Percentiles rank a stretch among this genome's conserved stretches.
These are phyloP conservation scores for Hemisphaericaspora subhashii DNA, from an alignment of 1,139 yeast genomes.

Conservation along the genomic window DNA sequence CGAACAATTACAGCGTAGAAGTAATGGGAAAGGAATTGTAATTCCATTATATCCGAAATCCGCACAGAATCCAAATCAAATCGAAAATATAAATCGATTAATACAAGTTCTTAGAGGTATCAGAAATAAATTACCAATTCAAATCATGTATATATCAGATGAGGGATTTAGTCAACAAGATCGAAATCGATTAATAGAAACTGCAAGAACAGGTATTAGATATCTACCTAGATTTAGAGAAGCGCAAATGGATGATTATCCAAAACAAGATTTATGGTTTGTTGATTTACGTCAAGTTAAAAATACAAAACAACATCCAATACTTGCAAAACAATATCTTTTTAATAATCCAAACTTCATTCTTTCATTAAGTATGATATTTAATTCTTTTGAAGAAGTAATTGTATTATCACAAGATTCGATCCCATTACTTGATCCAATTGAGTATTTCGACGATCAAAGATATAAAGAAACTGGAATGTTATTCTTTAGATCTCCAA, in stretches of 20 bases:
- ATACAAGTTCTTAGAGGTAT: slow-evolving; percentile 28
- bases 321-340: slow-evolving; percentile 13
- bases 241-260: slow-evolving; percentile 17
- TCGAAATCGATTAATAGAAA: slow-evolving; percentile 18
- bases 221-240: slow-evolving; percentile 12
- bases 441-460: slow-evolving; percentile 18
- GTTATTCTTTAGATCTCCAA: slow-evolving; percentile 29
- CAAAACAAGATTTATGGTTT: slow-evolving; percentile 30
- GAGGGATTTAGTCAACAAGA: slow-evolving; percentile 19
- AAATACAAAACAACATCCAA: slow-evolving; percentile 17
- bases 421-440: slow-evolving; percentile 27
- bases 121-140: slow-evolving; percentile 31
- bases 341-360: slow-evolving; percentile 21
- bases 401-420: slow-evolving; percentile 26
- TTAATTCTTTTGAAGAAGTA: slow-evolving; percentile 34
- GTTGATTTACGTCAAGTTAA: slow-evolving; percentile 23
- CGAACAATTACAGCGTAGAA: slow-evolving; percentile 14
- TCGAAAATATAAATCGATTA: slow-evolving; percentile 22
- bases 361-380: slow-evolving; percentile 24
- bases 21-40: slow-evolving; percentile 36
- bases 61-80: slow-evolving; percentile 16
- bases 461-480: slow-evolving; percentile 25
- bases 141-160: slow-evolving; percentile 21
- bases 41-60: slow-evolving; percentile 27
- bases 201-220: slow-evolving; percentile 22